phyloP scores from a whole-genome alignment of 1,284 basidiomycete genomes.

The Ceratobasidium sp. region DNA sequence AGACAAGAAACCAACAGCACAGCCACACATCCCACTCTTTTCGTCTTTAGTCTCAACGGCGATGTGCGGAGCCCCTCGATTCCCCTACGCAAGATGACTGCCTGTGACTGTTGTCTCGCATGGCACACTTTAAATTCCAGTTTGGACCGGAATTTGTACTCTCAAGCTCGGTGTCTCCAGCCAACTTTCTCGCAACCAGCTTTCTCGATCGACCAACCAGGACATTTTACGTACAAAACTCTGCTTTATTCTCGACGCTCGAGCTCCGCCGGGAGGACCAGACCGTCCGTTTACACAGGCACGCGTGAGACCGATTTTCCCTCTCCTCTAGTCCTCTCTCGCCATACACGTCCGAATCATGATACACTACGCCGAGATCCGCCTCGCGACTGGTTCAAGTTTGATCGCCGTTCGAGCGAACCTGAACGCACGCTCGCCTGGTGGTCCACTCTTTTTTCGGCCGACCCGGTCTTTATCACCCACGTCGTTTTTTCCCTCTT shows the following conservation, averaged over 20 bases:
- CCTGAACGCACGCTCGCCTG: slow-evolving; percentile 27
- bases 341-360: slow-evolving; percentile 22
- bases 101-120: slow-evolving; percentile 2
- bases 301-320: slow-evolving; percentile 23
- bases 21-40: slow-evolving; percentile 17
- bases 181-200: neutral
- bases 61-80: slow-evolving; percentile 14
- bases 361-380: slow-evolving; percentile 26
- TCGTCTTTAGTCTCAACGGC: slow-evolving; percentile 2
- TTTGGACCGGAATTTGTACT: neutral
- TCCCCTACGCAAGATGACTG: slow-evolving; percentile 4
- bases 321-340: neutral
- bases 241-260: slow-evolving; percentile 6
- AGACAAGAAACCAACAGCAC: neutral
- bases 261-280: neutral
- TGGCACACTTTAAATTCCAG: neutral
- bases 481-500: neutral
- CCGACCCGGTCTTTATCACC: slow-evolving; percentile 15
- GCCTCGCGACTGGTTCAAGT: slow-evolving; percentile 6
- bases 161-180: neutral
- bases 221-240: slow-evolving; percentile 18
- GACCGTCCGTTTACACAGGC: neutral
- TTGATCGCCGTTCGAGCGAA: slow-evolving; percentile 30
- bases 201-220: neutral
- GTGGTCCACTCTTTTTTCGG: slow-evolving; percentile 6